These are phyloP conservation scores for Populus euphratica DNA, from an alignment of 345 rosid species.

Conservation along the genomic window DNA sequence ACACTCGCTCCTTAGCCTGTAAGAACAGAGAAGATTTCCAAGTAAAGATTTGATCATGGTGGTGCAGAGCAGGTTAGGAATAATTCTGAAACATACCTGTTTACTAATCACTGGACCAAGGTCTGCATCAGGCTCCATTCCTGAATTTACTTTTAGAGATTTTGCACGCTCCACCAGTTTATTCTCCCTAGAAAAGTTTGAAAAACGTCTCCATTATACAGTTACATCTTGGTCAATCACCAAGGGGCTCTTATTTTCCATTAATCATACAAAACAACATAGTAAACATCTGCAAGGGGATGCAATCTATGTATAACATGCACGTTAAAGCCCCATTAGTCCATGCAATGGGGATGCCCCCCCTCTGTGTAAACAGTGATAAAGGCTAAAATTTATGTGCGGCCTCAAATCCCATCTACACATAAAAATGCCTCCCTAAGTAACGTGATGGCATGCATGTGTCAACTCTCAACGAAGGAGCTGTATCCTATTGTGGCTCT, in stretches of 20 bases:
- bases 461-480: not conserved
- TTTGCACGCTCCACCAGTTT: constrained; percentile 73
- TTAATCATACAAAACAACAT: too few relatives aligned
- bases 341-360: too few relatives aligned
- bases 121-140: constrained; percentile 81
- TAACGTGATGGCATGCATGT: not conserved
- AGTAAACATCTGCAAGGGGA: not conserved
- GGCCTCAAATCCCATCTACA: not conserved
- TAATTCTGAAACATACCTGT: constrained; percentile 41
- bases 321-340: too few relatives aligned
- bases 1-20: constrained; percentile 91
- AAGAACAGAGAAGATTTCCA: constrained; percentile 14
- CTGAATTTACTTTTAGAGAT: constrained; percentile 80
- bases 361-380: not conserved
- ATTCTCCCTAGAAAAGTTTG: constrained; percentile 50
- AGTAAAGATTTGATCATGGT: not conserved
- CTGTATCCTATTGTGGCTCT: not conserved
- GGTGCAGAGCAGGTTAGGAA: not conserved
- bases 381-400: not conserved
- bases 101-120: constrained; percentile 95
- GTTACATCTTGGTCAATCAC: not conserved
- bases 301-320: not conserved
- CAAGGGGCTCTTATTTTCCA: not conserved
- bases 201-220: not conserved
- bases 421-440: not conserved